Evolutionary conservation across 257 asterid genomes (phyloP).

Genomic region (Przewalskia tangutica): DNA sequence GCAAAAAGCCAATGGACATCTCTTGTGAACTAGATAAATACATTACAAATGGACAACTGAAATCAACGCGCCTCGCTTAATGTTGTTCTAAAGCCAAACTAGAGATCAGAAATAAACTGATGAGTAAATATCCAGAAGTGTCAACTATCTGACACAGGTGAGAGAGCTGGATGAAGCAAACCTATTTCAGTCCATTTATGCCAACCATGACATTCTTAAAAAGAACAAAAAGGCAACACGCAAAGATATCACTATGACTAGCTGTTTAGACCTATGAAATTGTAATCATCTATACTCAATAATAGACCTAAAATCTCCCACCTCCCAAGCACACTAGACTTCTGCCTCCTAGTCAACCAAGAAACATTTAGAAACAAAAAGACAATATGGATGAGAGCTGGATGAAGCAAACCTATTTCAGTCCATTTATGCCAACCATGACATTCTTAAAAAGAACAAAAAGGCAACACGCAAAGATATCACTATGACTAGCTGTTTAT

Average conservation of each 20-base stretch:
- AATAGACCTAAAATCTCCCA: background rate
- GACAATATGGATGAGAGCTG: no score
- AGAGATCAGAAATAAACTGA: background rate
- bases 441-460: background rate
- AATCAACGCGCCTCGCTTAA: background rate
- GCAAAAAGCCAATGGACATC: slow-evolving; percentile 9
- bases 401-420: background rate
- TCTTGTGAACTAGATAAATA: background rate
- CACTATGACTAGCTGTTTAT: background rate
- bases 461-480: background rate
- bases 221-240: background rate
- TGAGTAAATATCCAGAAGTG: background rate
- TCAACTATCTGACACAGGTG: background rate
- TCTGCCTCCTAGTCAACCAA: background rate
- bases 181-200: background rate
- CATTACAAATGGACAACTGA: background rate
- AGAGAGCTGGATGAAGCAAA: background rate
- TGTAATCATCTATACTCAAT: background rate
- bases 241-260: background rate
- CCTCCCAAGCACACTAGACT: background rate
- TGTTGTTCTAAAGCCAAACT: background rate
- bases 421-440: background rate
- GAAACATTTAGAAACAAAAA: no score
- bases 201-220: background rate
- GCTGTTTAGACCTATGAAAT: background rate